phyloP scores from a whole-genome alignment of 1,284 basidiomycete species.

The Cryptococcus maquisensis region DNA sequence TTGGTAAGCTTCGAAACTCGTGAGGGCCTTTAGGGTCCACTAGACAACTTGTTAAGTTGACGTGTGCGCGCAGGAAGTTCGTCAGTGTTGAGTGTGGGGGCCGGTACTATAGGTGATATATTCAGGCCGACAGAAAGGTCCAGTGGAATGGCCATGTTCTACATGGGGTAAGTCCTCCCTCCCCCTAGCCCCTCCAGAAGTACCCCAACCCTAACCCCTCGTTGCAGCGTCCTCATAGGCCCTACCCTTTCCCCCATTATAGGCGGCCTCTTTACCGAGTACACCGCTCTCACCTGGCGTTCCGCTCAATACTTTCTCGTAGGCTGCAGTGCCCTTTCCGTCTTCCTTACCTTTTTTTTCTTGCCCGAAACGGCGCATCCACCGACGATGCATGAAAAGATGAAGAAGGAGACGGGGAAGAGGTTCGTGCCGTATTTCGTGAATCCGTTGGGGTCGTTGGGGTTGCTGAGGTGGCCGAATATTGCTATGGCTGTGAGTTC shows the following conservation, averaged over 20 bases:
- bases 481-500: constrained; percentile 57
- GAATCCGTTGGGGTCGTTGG: constrained; percentile 59
- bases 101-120: constrained; percentile 63
- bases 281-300: constrained; percentile 56
- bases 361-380: constrained; percentile 68
- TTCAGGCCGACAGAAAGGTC: constrained; percentile 59
- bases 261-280: constrained; percentile 48
- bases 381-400: constrained; percentile 46
- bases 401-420: constrained; percentile 31
- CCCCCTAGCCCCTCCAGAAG: neutral
- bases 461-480: constrained; percentile 59
- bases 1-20: too few species aligned
- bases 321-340: constrained; percentile 51
- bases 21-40: too few species aligned
- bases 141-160: constrained; percentile 61
- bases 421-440: constrained; percentile 53
- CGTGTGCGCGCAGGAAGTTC: constrained; percentile 24
- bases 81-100: constrained; percentile 58
- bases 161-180: constrained; percentile 51
- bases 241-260: constrained; percentile 46
- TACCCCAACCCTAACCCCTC: neutral
- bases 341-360: constrained; percentile 53
- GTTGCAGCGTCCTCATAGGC: constrained; percentile 26
- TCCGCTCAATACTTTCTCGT: constrained; percentile 57
- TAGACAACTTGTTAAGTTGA: neutral